A percentile compares a stretch with the other conserved stretches of the same genome.
Conservation (phyloP, 2,329 filamentous ascomycete genomes). For the Cucurbitaria berberidis region DNA sequence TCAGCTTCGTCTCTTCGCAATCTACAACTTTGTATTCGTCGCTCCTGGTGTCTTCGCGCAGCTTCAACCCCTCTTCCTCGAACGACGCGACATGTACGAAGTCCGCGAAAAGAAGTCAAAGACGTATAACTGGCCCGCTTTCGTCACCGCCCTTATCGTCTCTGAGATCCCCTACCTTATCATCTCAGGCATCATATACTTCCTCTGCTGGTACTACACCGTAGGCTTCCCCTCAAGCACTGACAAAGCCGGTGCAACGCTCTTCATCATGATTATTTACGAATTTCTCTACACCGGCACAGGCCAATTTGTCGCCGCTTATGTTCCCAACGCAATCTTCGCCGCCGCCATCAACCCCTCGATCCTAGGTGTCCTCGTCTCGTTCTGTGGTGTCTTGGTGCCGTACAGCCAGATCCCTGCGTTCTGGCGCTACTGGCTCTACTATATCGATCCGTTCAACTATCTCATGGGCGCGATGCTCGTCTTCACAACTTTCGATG, state of each 20-base stretch:
- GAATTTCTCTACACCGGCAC: constrained; percentile 49
- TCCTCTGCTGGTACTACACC: constrained; percentile 68
- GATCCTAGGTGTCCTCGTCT: constrained; percentile 16
- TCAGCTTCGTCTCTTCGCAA: constrained; percentile 51
- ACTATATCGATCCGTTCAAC: constrained; percentile 49
- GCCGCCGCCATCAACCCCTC: constrained; percentile 58
- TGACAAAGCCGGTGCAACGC: constrained; percentile 61
- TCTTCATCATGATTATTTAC: constrained; percentile 60
- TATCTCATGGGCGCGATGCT: constrained; percentile 49
- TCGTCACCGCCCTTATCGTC: constrained; percentile 70
- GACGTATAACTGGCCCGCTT: constrained; percentile 73
- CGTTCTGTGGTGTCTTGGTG: constrained; percentile 62
- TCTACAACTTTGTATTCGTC: constrained; percentile 55
- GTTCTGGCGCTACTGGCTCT: constrained; percentile 66
- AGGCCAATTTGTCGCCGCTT: constrained; percentile 61
- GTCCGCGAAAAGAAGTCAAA: constrained; percentile 67
- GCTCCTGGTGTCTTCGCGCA: constrained; percentile 47
- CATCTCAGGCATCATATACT: constrained; percentile 67
- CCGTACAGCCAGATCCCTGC: constrained; percentile 65
- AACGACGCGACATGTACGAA: constrained; percentile 56
- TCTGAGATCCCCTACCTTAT: constrained; percentile 71
- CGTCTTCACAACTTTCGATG: constrained; percentile 49
- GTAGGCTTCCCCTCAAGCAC: constrained; percentile 24
- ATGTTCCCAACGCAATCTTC: constrained; percentile 49
- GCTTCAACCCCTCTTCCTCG: constrained; percentile 52